Base-by-base conservation (phyloP, 163 green algal genomes). In the Prototheca wickerhamii region DNA sequence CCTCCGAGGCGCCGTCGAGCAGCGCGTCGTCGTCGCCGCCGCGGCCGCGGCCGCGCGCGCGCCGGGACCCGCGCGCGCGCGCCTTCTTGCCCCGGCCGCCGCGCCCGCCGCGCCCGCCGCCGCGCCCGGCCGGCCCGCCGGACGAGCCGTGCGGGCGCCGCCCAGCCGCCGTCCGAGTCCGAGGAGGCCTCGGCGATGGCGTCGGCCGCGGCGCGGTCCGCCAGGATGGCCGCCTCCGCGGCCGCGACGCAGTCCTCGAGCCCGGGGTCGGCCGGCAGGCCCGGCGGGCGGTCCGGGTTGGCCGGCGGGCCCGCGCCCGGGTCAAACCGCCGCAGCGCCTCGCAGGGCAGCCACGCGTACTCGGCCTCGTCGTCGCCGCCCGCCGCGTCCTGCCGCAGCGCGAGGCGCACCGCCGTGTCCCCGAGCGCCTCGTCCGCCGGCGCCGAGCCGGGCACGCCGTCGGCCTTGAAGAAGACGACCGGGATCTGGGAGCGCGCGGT, bases 401-500 rank as follows among this genome's bases (percentile, higher is more conserved):
- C 29, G 23, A 71, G 54, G 26, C 35, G 54, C 43, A 69, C 21
- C 29, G 32, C 32, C 21, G 20, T 32, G 20, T 57, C 32, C 17
- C 8, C 56, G 17, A 50, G 32, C 7, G 30, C 12, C 32, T 42
- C 37, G 44, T 30, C 46, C 10, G 46, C 7, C 28, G 62, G 31
- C 28, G 56, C n/a, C 71, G 95, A 86, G 0, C 82, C 85, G 1
- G 89, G 89, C 42, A 96, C 89, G 57, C 89, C 89, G 20, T 77
- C 73, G 26, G 82, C 67, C 3, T 84, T 95, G 75, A 95, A 95
- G 68, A 96, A 96, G 18, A 95, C 87, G 3, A 95, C 88, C 1
- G 89, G 89, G 32, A 93, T 84, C 67, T 85, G 83, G 51, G 67
- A 69, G 40, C 83, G 69, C 40, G 90, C 82, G 2, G 73, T 60